phyloP scores from a whole-genome alignment of 805 yeast genomes.

The Yarrowia sp. region DNA sequence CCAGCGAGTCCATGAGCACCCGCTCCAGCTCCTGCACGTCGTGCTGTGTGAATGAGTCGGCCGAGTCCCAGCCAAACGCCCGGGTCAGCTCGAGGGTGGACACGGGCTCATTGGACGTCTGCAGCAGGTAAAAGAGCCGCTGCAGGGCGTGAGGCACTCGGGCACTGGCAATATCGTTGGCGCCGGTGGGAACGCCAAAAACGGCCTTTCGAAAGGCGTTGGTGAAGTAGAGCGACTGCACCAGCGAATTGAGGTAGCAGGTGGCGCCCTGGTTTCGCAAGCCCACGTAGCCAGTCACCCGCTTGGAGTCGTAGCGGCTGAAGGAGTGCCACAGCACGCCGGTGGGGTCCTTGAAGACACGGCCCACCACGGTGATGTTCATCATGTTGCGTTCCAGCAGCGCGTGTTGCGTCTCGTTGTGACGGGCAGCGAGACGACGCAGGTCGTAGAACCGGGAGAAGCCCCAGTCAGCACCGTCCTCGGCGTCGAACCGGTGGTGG shows the following conservation, averaged over 20 bases:
- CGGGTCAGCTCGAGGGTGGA: conserved; percentile 83
- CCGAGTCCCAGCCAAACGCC: conserved; percentile 95
- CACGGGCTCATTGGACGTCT: conserved; percentile 68
- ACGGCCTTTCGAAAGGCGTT: conserved; percentile 77
- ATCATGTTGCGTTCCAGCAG: conserved; percentile 53
- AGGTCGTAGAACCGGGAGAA: conserved; percentile 71
- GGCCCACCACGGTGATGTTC: conserved; percentile 72
- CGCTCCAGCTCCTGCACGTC: conserved; percentile 97
- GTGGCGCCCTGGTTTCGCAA: conserved; percentile 97
- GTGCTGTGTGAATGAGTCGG: conserved; percentile 95
- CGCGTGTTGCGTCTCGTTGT: conserved; percentile 40
- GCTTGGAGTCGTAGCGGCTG: conserved; percentile 71
- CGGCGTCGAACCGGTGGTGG: conserved; percentile 66
- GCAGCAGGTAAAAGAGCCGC: conserved; percentile 75
- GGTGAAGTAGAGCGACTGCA: conserved; percentile 89
- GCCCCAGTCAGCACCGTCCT: conserved; percentile 91
- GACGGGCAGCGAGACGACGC: conserved; percentile 43
- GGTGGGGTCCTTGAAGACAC: conserved; percentile 81
- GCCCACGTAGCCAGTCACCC: conserved; percentile 87
- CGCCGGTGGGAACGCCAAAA: conserved; percentile 77
- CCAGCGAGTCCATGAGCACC: conserved; percentile 90
- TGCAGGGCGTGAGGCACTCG: conserved; percentile 84
- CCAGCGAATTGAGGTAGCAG: conserved; percentile 86
- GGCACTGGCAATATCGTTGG: conserved; percentile 48
- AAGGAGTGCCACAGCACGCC: conserved; percentile 94